Base-by-base conservation (phyloP, 495 filamentous ascomycete species). In the Bombardia bombarda region DNA sequence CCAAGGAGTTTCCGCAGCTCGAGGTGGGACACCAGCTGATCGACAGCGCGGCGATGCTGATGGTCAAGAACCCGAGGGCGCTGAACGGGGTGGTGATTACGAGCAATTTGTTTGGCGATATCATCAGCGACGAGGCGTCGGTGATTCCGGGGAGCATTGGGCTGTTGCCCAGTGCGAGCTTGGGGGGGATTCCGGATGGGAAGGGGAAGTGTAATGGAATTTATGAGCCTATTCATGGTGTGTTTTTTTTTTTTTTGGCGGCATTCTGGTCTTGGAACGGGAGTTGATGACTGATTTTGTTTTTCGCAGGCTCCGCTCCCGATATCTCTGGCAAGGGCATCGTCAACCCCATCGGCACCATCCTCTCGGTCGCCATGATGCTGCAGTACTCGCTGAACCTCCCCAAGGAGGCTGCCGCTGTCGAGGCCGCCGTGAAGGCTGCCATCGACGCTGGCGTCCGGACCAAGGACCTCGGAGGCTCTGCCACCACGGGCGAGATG, bases 171-270 rank as follows among this genome's bases (percentile, higher is more conserved):
- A 90, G 84, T 63, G 92, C 92, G 6, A 90, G 83, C 63, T 67
- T 98, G 62, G 83, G 79, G 38, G 88, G 84, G 17, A 79, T 93
- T 34, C 92, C 92, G 1, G 90, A 95, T 68, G 72, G 78, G 12
- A 82, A 83, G 68, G 67, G 70, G 32, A 77, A 68, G 55, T 80
- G 82, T 48, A 86, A 84, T 51, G 83, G 92, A 53, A 95, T 98
- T 55, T 98, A 96, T 60, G 92, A 97, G 74, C 93, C 93, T 24
- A 97, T 97, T 52, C 93, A 98, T 62, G 93, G 90, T 86, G 66
- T 54, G 77, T 56, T 25, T 47, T 22, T 39, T 21, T 41, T 35
- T 50, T 39, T n/a, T 14, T 35, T 38, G 6, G 16, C 36, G 4
- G 4, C 1, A 16, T 41, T n/a, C n/a, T n/a, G n/a, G n/a, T n/a